A percentile compares a stretch with the other conserved stretches of the same genome.
Evolutionary conservation across 2,329 filamentous ascomycete genomes (phyloP).

Genomic region (Colletotrichum sp.): DNA sequence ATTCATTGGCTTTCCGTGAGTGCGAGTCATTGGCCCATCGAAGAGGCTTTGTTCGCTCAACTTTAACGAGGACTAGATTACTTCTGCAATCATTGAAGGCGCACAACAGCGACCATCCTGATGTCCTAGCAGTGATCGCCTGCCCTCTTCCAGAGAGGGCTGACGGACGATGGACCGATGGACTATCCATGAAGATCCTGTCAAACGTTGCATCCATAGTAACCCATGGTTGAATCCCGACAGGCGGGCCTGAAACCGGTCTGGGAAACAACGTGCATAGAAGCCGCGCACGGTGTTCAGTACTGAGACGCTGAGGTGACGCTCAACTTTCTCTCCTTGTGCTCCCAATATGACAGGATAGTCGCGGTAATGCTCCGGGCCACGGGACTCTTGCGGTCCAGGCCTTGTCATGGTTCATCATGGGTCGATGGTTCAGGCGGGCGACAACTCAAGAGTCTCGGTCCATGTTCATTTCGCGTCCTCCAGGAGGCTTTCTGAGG

Average conservation of each 20-base stretch:
- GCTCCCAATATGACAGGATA: neutral
- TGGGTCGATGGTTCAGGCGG: neutral
- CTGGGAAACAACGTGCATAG: slow-evolving; percentile 13
- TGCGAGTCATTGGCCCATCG: neutral
- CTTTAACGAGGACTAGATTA: neutral
- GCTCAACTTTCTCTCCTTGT: neutral
- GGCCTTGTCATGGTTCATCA: neutral
- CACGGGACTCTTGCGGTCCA: neutral
- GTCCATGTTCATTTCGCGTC: neutral
- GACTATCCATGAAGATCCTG: slow-evolving; percentile 14
- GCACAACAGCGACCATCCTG: neutral
- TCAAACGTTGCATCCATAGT: slow-evolving; percentile 23
- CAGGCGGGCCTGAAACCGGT: slow-evolving; percentile 18
- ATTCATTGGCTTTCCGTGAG: neutral
- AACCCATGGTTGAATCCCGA: slow-evolving; percentile 10
- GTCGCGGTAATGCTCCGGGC: neutral
- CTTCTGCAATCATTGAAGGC: neutral
- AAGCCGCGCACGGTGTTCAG: slow-evolving; percentile 20
- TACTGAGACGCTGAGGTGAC: neutral
- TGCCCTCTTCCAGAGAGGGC: neutral
- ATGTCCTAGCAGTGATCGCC: neutral
- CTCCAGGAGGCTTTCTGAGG: neutral
- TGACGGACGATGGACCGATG: slow-evolving; percentile 8
- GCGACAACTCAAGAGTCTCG: neutral
- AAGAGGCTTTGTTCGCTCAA: neutral